A percentile compares a stretch with the other conserved stretches of the same genome.
Evolutionary conservation across 495 filamentous ascomycete species (phyloP).

Genomic region (Penicillium ucsense): DNA sequence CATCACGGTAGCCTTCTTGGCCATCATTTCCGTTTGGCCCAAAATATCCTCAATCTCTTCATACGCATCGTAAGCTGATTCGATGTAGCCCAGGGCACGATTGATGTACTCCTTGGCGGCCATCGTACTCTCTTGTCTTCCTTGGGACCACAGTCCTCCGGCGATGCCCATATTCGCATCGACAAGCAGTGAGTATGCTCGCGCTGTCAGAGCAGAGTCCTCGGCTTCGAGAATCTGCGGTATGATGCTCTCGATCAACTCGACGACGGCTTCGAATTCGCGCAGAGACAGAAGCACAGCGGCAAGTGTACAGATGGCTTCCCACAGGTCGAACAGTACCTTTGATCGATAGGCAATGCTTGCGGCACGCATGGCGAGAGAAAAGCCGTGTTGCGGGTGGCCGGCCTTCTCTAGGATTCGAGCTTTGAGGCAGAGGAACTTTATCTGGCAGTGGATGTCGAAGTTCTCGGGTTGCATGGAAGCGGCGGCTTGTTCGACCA

Average conservation of each 20-base stretch:
- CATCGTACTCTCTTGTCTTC: slow-evolving; percentile 14
- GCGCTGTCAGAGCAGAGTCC: slow-evolving; percentile 52
- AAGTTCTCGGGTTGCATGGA: slow-evolving; percentile 57
- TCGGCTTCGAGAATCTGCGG: slow-evolving; percentile 77
- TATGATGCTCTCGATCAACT: slow-evolving; percentile 62
- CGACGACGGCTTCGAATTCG: slow-evolving; percentile 63
- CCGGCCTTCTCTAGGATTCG: slow-evolving; percentile 60
- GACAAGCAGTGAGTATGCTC: slow-evolving; percentile 64
- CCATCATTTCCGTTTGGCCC: slow-evolving; percentile 74
- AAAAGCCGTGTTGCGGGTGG: slow-evolving; percentile 73
- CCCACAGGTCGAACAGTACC: slow-evolving; percentile 67
- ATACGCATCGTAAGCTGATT: slow-evolving; percentile 58
- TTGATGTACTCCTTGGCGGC: slow-evolving; percentile 49
- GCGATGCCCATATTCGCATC: slow-evolving; percentile 82
- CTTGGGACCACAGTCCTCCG: slow-evolving; percentile 31
- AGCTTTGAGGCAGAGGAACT: slow-evolving; percentile 68
- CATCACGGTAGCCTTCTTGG: slow-evolving; percentile 77
- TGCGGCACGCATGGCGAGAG: slow-evolving; percentile 69
- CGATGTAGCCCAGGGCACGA: slow-evolving; percentile 56
- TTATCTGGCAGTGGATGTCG: slow-evolving; percentile 67
- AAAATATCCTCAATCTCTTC: slow-evolving; percentile 63
- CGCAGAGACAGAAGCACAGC: slow-evolving; percentile 57
- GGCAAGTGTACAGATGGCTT: slow-evolving; percentile 59
- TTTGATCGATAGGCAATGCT: slow-evolving; percentile 63
- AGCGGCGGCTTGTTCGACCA: slow-evolving; percentile 58